Percentiles rank a stretch among this genome's conserved stretches.
Evolutionary conservation across 202 grass and related monocot species (phyloP).

Genomic region (Elaeis oleifera): DNA sequence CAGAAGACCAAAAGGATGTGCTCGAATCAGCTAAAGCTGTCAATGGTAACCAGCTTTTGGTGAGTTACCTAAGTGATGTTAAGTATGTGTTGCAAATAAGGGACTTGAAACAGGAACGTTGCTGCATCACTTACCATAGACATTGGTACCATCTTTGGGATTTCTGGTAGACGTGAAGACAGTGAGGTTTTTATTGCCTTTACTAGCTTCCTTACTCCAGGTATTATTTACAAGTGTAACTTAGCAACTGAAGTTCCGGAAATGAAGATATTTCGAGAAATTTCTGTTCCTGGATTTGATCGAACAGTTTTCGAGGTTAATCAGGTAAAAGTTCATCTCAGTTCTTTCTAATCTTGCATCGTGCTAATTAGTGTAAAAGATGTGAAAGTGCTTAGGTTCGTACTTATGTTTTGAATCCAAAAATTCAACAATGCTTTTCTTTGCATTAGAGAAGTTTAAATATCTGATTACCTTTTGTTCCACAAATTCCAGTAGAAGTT

Average conservation of each 20-base stretch:
- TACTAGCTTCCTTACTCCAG: conserved; percentile 75
- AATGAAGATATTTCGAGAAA: conserved; percentile 78
- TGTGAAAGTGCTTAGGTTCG: too few species aligned
- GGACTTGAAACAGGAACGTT: conserved; percentile 64
- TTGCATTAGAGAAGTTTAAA: too few species aligned
- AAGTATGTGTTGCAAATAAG: conserved; percentile 82
- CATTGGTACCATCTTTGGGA: conserved; percentile 74
- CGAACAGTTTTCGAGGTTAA: conserved; percentile 68
- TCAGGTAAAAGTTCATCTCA: conserved; percentile 35
- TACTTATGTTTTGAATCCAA: too few species aligned
- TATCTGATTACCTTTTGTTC: too few species aligned
- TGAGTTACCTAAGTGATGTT: conserved; percentile 85
- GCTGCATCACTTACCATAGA: conserved; percentile 66
- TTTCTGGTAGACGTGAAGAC: conserved; percentile 69
- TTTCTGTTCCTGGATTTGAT: conserved; percentile 71
- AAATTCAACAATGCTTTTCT: too few species aligned
- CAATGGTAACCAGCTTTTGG: conserved; percentile 65
- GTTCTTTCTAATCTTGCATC: too few species aligned
- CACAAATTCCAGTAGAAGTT: too few species aligned
- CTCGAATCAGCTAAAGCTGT: conserved; percentile 50
- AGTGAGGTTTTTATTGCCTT: conserved; percentile 74
- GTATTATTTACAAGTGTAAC: conserved; percentile 77
- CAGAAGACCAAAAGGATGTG: conserved; percentile 80
- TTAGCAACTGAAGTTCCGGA: conserved; percentile 48
- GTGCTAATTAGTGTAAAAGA: too few species aligned